Conservation (phyloP, 495 filamentous ascomycete species). For the Aspergillus asperescens region DNA sequence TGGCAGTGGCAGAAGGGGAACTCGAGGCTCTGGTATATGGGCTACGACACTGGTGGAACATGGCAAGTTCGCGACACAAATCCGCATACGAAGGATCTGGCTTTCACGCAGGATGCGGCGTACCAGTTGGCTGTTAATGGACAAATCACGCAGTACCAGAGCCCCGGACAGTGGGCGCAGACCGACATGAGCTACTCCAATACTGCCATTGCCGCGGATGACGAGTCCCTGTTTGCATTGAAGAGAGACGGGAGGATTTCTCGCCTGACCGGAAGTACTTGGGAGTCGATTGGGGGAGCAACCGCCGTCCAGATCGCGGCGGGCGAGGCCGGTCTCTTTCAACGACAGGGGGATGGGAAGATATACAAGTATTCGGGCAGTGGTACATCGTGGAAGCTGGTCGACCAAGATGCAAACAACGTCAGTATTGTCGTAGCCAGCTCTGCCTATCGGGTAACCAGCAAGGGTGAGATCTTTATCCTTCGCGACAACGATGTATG, state of each 20-base stretch:
- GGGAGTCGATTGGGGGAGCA: neutral
- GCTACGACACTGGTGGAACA: neutral
- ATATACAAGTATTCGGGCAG: neutral
- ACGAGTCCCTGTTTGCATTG: neutral
- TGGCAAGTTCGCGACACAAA: slow-evolving; percentile 2
- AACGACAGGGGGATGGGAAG: neutral
- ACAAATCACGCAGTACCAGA: neutral
- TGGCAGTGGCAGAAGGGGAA: neutral
- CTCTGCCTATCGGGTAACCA: neutral
- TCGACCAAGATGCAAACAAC: neutral
- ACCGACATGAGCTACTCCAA: neutral
- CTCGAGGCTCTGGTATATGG: neutral
- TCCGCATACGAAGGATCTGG: neutral
- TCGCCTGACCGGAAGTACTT: too few relatives aligned
- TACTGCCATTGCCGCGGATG: neutral
- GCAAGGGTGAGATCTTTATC: slow-evolving; percentile 2
- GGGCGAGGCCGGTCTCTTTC: slow-evolving; percentile 3
- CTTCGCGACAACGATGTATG: neutral
- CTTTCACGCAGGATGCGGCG: neutral
- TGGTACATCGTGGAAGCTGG: neutral
- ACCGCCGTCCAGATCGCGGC: slow-evolving; percentile 2
- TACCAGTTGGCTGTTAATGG: neutral
- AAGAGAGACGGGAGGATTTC: neutral
- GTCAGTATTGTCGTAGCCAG: neutral
- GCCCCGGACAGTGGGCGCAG: neutral